Percentiles rank a stretch among this genome's conserved stretches.
Conservation (phyloP, 2,329 filamentous ascomycete genomes). For the Parafenestella ontariensis region DNA sequence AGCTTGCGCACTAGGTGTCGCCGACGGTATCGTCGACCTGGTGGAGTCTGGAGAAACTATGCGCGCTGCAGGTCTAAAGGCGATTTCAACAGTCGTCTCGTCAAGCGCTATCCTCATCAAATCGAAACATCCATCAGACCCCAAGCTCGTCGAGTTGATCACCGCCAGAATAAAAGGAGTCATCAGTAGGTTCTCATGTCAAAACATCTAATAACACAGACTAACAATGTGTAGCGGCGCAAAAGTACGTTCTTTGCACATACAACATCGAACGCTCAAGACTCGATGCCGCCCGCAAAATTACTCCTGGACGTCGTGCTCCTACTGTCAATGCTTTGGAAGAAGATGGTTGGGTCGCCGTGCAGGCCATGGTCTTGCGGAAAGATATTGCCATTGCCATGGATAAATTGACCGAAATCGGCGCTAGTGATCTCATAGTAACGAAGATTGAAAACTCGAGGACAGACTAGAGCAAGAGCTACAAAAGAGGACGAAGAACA, state of each 20-base stretch:
- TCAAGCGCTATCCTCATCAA: constrained; percentile 91
- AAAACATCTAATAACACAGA: not conserved
- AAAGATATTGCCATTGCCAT: constrained; percentile 84
- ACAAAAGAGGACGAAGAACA: not conserved
- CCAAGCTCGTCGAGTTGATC: constrained; percentile 82
- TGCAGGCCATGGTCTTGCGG: constrained; percentile 91
- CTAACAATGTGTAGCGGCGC: constrained; percentile 65
- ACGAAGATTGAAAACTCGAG: constrained; percentile 82
- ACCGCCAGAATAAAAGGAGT: constrained; percentile 87
- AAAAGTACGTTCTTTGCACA: constrained; percentile 92
- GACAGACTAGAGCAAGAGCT: constrained; percentile 21
- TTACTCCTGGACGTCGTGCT: constrained; percentile 93
- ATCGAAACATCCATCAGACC: constrained; percentile 82
- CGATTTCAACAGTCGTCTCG: constrained; percentile 91
- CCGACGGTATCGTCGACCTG: constrained; percentile 96
- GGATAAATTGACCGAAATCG: constrained; percentile 79
- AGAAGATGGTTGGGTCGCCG: constrained; percentile 90
- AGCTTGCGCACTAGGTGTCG: constrained; percentile 92
- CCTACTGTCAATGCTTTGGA: constrained; percentile 91
- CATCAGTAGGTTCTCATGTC: constrained; percentile 66
- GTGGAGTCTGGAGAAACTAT: constrained; percentile 99
- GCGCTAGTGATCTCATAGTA: constrained; percentile 85
- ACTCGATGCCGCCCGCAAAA: constrained; percentile 71
- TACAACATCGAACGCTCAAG: constrained; percentile 85
- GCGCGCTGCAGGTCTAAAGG: constrained; percentile 90